Percentiles rank a stretch among this genome's conserved stretches.
Evolutionary conservation across 495 filamentous ascomycete genomes (phyloP).

Genomic region (Bacidia gigantensis): DNA sequence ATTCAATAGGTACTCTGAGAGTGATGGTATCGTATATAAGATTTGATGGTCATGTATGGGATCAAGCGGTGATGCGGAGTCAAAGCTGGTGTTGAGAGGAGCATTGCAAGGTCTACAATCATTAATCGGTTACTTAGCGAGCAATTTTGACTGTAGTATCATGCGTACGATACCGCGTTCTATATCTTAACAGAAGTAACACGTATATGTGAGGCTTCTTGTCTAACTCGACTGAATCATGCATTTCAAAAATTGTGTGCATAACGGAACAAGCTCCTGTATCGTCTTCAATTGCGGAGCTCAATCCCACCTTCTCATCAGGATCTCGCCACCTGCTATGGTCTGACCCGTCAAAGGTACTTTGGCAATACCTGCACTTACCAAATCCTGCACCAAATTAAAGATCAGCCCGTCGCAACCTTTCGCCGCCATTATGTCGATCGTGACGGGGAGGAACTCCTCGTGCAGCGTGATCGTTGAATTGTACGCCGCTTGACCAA

Average conservation of each 20-base stretch:
- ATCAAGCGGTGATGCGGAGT: background rate
- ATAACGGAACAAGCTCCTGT: no score
- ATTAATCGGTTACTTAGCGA: no score
- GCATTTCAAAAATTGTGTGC: no score
- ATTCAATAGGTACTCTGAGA: conserved; percentile 35
- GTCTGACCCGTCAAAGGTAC: conserved; percentile 30
- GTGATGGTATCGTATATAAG: conserved; percentile 32
- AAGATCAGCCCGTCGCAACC: conserved; percentile 51
- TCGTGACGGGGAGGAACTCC: conserved; percentile 45
- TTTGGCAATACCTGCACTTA: conserved; percentile 35
- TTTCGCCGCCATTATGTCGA: conserved; percentile 44
- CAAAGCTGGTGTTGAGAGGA: background rate
- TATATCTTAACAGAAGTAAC: no score
- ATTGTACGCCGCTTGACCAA: conserved; percentile 40
- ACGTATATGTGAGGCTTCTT: no score
- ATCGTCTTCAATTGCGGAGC: no score
- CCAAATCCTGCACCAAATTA: conserved; percentile 38
- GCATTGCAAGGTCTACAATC: background rate
- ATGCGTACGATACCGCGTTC: background rate
- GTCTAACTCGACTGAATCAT: no score
- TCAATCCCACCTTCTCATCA: conserved; percentile 3
- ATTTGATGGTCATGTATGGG: conserved; percentile 5
- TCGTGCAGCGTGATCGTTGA: conserved; percentile 38
- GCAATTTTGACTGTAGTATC: background rate
- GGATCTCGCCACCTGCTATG: conserved; percentile 13